Evolutionary conservation across 2,329 filamentous ascomycete genomes (phyloP), one percentile per base, ranked within the genome.

Genomic region (Ceratocystis variospora): DNA sequence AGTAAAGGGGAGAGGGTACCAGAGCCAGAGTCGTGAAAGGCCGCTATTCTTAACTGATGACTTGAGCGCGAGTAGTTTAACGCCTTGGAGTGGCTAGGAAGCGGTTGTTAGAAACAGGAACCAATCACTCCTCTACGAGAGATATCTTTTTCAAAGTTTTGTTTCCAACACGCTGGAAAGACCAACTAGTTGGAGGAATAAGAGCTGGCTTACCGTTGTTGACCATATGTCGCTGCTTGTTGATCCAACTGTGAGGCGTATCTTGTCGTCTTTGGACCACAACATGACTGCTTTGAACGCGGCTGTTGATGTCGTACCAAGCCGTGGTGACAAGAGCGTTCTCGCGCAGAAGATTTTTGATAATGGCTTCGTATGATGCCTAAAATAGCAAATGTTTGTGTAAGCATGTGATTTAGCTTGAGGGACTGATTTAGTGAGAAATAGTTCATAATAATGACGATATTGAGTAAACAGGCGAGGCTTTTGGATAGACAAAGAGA

Each of bases 251-350:
- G 76, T 85, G 87, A 15, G 89, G 87, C 70, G 83, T 82, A 71
- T 93, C 88, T 71, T 84, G 84, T 70, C 88, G 81, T 70, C 90
- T 79, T 73, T 91, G 87, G 69, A 95, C 76, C 65, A 89, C 84
- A 53, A 93, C 87, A 69, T 89, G 88, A 74, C 92, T 93, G 77
- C 88, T 91, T 76, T 94, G 89, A 70, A 95, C 76, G 63, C 90
- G 81, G 73, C 81, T 86, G 31, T 87, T 86, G 71, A 94, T 82
- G 74, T 93, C 89, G 76, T 92, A 92, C 89, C 89, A 95, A 1
- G 90, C 90, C n/a, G 86, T 88, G 31, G 87, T 80, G 71, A 95
- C 90, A 73, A 94, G 81, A 48, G 82, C 81, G 74, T 90, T 90
- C 75, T 95, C 90, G 71, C 87, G 83, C 73, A 88, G 83, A 68